Evolutionary conservation across 1,139 yeast genomes (phyloP).

Genomic region (Suhomyces guaymorum): DNA sequence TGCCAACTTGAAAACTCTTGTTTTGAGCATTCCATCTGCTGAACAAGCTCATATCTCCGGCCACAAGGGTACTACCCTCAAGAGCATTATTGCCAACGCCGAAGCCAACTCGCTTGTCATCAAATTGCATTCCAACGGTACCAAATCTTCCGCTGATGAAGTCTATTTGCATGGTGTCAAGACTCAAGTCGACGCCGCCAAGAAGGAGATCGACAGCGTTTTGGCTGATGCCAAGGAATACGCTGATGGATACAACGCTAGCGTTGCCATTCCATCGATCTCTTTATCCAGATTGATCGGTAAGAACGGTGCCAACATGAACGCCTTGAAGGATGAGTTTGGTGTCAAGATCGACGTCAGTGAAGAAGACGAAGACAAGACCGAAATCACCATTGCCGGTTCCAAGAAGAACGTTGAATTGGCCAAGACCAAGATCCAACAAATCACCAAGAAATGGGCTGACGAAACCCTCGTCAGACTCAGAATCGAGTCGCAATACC

Average conservation of each 20-base stretch:
- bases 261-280: conserved; percentile 60
- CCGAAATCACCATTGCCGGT: conserved; percentile 69
- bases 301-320: conserved; percentile 76
- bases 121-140: conserved; percentile 43
- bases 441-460: conserved; percentile 73
- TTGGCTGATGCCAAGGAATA: conserved; percentile 64
- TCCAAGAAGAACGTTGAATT: conserved; percentile 76
- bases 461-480: conserved; percentile 73
- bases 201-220: conserved; percentile 53
- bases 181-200: conserved; percentile 53
- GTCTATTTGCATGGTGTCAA: conserved; percentile 65
- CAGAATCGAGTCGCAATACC: conserved; percentile 74
- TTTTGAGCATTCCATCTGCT: conserved; percentile 51
- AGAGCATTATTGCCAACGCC: conserved; percentile 44
- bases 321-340: conserved; percentile 70
- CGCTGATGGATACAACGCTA: conserved; percentile 56
- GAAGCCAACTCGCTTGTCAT: conserved; percentile 43
- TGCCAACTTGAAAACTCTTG: conserved; percentile 51
- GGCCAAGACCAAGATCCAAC: conserved; percentile 60
- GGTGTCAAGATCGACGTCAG: conserved; percentile 75
- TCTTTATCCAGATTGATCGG: conserved; percentile 85
- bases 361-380: conserved; percentile 41
- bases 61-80: conserved; percentile 57
- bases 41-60: conserved; percentile 64
- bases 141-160: conserved; percentile 47